Conservation (phyloP, 192 early-diverging fungal species). For the Backusella liffmaniae region DNA sequence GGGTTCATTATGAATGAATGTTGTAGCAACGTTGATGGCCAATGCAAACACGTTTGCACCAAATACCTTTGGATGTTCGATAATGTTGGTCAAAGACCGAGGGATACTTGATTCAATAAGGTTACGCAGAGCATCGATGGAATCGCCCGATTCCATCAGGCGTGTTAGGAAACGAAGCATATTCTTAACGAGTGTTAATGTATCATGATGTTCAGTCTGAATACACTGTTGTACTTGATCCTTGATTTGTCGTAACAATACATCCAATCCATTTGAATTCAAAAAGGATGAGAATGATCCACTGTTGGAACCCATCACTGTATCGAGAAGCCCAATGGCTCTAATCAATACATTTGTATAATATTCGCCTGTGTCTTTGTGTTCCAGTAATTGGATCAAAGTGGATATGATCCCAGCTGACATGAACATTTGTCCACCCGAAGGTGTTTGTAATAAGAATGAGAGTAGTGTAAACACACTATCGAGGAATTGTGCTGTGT, state of each 20-base stretch:
- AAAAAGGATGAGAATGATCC: conserved; percentile 76
- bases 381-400: conserved; percentile 67
- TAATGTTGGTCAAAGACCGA: conserved; percentile 65
- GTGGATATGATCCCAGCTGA: conserved; percentile 84
- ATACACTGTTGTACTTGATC: conserved; percentile 57
- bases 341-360: conserved; percentile 47
- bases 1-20: conserved; percentile 97
- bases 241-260: conserved; percentile 77
- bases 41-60: conserved; percentile 81
- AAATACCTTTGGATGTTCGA: conserved; percentile 75
- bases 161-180: conserved; percentile 89
- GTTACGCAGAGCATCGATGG: conserved; percentile 89
- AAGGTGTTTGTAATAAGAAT: conserved; percentile 70
- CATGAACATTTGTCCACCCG: conserved; percentile 86
- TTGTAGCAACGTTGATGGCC: conserved; percentile 89
- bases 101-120: conserved; percentile 89
- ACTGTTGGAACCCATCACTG: conserved; percentile 70
- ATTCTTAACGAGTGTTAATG: conserved; percentile 75
- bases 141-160: conserved; percentile 88
- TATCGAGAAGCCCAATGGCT: conserved; percentile 75
- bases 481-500: conserved; percentile 77
- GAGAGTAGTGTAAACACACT: conserved; percentile 75
- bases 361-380: conserved; percentile 39
- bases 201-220: conserved; percentile 42
- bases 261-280: conserved; percentile 77